Percentiles rank a stretch among this genome's conserved stretches.
phyloP scores from a whole-genome alignment of 345 rosid species.

The Populus euphratica region DNA sequence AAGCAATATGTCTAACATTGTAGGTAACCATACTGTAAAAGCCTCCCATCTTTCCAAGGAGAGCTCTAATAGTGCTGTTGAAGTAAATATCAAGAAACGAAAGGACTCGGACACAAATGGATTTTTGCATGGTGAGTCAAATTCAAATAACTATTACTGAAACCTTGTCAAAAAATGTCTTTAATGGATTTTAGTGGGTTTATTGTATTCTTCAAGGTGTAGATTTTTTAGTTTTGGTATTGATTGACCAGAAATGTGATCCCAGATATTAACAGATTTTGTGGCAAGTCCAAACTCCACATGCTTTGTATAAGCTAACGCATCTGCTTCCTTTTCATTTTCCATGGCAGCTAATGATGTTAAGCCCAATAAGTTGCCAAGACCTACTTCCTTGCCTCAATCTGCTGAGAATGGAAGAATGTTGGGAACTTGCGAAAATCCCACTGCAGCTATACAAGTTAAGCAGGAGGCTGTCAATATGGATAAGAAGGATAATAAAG shows the following conservation, averaged over 20 bases:
- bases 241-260: too few species aligned
- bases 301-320: too few species aligned
- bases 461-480: slow-evolving; percentile 10
- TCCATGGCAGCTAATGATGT: slow-evolving; percentile 12
- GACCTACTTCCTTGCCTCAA: not conserved
- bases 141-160: not conserved
- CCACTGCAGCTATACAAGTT: not conserved
- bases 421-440: slow-evolving; percentile 12
- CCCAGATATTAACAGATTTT: too few species aligned
- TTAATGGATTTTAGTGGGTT: too few species aligned
- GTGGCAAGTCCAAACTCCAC: too few species aligned
- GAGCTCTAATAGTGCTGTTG: slow-evolving; percentile 9
- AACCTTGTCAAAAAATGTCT: too few species aligned
- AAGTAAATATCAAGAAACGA: slow-evolving; percentile 24
- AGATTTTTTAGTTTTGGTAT: too few species aligned
- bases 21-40: not conserved
- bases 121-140: slow-evolving; percentile 32
- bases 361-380: slow-evolving; percentile 11
- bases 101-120: slow-evolving; percentile 29
- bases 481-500: not conserved
- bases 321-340: slow-evolving; percentile 2
- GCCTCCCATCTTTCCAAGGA: slow-evolving; percentile 16
- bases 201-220: too few species aligned
- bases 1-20: not conserved
- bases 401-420: slow-evolving; percentile 19